phyloP scores from a whole-genome alignment of 2,329 filamentous ascomycete genomes.

The Gaeumannomyces tritici region DNA sequence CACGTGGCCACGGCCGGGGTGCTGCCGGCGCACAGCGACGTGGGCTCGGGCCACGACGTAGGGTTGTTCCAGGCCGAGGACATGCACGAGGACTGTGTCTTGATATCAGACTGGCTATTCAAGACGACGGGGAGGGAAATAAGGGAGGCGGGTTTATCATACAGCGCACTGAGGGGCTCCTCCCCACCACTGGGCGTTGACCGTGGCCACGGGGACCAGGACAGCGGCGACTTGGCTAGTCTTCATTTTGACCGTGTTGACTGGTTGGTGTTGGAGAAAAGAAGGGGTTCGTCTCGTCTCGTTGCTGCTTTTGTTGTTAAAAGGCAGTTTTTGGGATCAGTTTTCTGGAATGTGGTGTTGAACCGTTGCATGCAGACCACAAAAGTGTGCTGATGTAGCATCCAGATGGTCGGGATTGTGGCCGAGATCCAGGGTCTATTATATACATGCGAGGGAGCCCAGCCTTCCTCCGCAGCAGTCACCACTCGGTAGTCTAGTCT shows the following conservation, averaged over 20 bases:
- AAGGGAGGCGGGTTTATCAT: no score
- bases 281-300: background rate
- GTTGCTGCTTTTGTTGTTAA: background rate
- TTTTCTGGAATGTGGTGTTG: background rate
- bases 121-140: background rate
- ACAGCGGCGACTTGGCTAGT: slow-evolving; percentile 14
- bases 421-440: background rate
- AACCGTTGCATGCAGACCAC: background rate
- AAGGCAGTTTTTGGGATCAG: background rate
- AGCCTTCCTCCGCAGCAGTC: background rate
- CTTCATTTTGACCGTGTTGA: slow-evolving; percentile 19
- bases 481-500: background rate
- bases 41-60: slow-evolving; percentile 19
- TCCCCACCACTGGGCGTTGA: slow-evolving; percentile 24
- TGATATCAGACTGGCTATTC: background rate
- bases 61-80: slow-evolving; percentile 25
- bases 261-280: background rate
- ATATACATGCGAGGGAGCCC: slow-evolving; percentile 5
- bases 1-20: slow-evolving; percentile 16
- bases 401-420: background rate
- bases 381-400: slow-evolving; percentile 2
- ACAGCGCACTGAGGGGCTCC: slow-evolving; percentile 33
- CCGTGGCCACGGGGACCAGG: slow-evolving; percentile 18
- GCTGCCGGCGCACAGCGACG: slow-evolving; percentile 17
- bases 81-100: slow-evolving; percentile 29